phyloP scores from a whole-genome alignment of 495 filamentous ascomycete species.

The Sordaria brevicollis region DNA sequence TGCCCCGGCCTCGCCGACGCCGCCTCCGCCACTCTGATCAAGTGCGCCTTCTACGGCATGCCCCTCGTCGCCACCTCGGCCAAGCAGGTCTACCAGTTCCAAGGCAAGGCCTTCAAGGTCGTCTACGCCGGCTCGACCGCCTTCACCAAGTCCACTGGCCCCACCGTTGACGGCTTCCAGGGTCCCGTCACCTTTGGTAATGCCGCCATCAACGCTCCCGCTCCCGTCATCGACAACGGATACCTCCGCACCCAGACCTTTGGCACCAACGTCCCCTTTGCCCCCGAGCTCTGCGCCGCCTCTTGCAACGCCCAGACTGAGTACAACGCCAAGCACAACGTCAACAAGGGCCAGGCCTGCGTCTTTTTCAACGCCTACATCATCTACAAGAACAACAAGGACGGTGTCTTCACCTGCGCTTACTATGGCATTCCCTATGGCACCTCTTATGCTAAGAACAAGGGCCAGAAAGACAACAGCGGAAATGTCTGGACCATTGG shows the following conservation, averaged over 20 bases:
- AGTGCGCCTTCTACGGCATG: conserved; percentile 42
- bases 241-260: conserved; percentile 35
- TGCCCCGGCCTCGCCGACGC: conserved; percentile 33
- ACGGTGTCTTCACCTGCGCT: conserved; percentile 8
- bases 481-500: conserved; percentile 4
- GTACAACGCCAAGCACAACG: conserved; percentile 24
- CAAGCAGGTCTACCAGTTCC: conserved; percentile 26
- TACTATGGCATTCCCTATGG: conserved; percentile 6
- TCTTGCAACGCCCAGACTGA: conserved; percentile 31
- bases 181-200: conserved; percentile 23
- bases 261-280: conserved; percentile 24
- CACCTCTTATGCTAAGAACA: conserved; percentile 6
- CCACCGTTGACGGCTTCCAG: conserved; percentile 17
- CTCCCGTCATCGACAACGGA: conserved; percentile 15
- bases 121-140: conserved; percentile 35
- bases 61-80: conserved; percentile 19
- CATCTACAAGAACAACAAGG: conserved; percentile 27
- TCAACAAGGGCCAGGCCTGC: conserved; percentile 21
- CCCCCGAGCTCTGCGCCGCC: conserved; percentile 28
- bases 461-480: conserved; percentile 3
- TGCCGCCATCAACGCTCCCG: conserved; percentile 33
- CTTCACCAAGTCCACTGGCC: conserved; percentile 22
- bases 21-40: conserved; percentile 38
- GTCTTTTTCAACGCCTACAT: conserved; percentile 41
- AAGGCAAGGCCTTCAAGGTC: conserved; percentile 27